A percentile compares a stretch with the other conserved stretches of the same genome.
Evolutionary conservation across 192 early-diverging fungal species (phyloP).

Genomic region (Powellomyces hirtus): DNA sequence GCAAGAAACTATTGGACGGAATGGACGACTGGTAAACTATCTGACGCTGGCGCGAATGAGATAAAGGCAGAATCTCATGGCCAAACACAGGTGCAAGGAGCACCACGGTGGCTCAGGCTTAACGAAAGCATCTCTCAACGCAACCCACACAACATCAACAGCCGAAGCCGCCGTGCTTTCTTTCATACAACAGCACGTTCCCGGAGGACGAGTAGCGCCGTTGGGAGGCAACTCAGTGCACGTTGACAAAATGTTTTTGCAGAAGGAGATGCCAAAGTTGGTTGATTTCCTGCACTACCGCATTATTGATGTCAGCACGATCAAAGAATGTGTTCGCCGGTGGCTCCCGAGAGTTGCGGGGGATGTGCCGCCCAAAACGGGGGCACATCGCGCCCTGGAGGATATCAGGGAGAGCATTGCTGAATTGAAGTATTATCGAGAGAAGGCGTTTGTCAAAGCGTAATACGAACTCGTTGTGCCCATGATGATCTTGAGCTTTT

Average conservation of each 20-base stretch:
- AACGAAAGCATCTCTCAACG: slow-evolving; percentile 68
- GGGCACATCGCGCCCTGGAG: slow-evolving; percentile 73
- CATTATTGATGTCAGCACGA: slow-evolving; percentile 78
- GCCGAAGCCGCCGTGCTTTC: slow-evolving; percentile 72
- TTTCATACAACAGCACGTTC: slow-evolving; percentile 74
- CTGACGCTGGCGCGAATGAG: too few relatives aligned
- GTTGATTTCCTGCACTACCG: slow-evolving; percentile 80
- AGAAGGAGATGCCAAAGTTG: slow-evolving; percentile 75
- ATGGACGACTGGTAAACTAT: slow-evolving; percentile 93
- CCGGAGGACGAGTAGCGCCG: slow-evolving; percentile 54
- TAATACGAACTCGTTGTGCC: too few relatives aligned
- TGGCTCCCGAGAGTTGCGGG: slow-evolving; percentile 66
- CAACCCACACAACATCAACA: slow-evolving; percentile 59
- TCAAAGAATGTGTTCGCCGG: slow-evolving; percentile 82
- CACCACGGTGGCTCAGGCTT: slow-evolving; percentile 83
- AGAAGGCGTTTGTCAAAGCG: slow-evolving; percentile 55
- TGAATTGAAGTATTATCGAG: slow-evolving; percentile 75
- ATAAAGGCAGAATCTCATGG: too few relatives aligned
- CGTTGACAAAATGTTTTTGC: slow-evolving; percentile 81
- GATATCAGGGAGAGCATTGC: slow-evolving; percentile 91
- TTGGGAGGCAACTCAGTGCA: slow-evolving; percentile 95
- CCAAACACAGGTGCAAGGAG: slow-evolving; percentile 55
- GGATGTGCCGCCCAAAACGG: slow-evolving; percentile 59
- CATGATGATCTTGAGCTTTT: too few relatives aligned
- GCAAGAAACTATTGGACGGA: slow-evolving; percentile 68